These are phyloP conservation scores for Evansstolkia leycettana DNA, from an alignment of 495 filamentous ascomycete species.

Conservation along the genomic window DNA sequence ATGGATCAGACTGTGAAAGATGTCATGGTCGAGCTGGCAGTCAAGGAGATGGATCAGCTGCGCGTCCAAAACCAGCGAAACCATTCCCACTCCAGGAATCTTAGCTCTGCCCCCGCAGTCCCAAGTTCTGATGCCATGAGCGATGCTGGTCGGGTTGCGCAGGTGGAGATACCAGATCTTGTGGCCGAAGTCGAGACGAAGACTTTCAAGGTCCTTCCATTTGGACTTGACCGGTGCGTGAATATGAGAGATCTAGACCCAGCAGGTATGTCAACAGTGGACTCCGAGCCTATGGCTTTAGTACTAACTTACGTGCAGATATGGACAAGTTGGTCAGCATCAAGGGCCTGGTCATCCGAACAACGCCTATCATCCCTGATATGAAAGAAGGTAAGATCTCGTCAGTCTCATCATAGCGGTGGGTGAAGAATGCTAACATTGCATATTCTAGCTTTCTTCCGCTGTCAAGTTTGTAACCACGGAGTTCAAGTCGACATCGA, in stretches of 20 bases:
- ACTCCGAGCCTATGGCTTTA: neutral
- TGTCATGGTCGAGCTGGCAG: conserved; percentile 79
- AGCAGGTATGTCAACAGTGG: conserved; percentile 40
- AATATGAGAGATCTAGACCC: conserved; percentile 96
- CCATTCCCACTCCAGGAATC: conserved; percentile 26
- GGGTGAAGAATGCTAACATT: neutral
- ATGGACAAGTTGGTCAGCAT: conserved; percentile 95
- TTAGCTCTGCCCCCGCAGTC: conserved; percentile 61
- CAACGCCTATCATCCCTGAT: conserved; percentile 92
- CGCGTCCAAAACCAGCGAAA: conserved; percentile 43
- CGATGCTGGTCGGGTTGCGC: conserved; percentile 20
- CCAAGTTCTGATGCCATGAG: conserved; percentile 62
- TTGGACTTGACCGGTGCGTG: conserved; percentile 72
- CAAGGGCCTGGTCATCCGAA: conserved; percentile 92
- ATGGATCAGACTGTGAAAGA: conserved; percentile 95
- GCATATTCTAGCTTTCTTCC: conserved; percentile 61
- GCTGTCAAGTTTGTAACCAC: conserved; percentile 84
- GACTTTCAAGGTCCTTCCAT: conserved; percentile 77
- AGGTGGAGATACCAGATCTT: conserved; percentile 41
- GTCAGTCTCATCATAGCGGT: neutral
- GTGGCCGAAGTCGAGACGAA: conserved; percentile 55
- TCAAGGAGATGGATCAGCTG: conserved; percentile 64
- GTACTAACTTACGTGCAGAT: conserved; percentile 36
- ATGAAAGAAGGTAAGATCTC: conserved; percentile 66
- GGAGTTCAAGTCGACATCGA: conserved; percentile 85